These are phyloP conservation scores for Heritiera littoralis DNA, from an alignment of 345 rosid genomes.

Conservation along the genomic window DNA sequence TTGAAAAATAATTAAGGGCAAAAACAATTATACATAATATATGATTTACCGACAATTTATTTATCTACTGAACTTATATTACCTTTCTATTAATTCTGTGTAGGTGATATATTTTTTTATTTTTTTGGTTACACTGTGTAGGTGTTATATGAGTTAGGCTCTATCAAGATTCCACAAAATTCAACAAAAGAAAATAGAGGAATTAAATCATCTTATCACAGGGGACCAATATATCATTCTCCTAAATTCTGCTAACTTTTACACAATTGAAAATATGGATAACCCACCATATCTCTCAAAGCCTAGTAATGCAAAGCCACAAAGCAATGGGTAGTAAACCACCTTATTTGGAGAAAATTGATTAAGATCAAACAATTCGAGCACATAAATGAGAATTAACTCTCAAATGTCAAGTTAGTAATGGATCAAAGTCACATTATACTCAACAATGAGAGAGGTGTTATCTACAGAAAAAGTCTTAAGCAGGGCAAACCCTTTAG, in stretches of 20 bases:
- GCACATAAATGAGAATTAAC: background rate
- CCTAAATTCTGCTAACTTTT: background rate
- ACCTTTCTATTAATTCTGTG: no score
- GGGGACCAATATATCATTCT: background rate
- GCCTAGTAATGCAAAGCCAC: background rate
- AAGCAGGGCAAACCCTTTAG: slow-evolving; percentile 29
- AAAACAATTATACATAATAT: no score
- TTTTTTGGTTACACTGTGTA: no score
- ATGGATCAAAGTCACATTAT: slow-evolving; percentile 24
- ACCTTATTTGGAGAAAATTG: background rate
- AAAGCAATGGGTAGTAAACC: background rate
- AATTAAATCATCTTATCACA: background rate
- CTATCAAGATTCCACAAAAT: no score
- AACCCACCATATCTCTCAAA: background rate
- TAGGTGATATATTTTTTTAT: no score
- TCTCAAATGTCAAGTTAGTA: background rate
- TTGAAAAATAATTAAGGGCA: no score
- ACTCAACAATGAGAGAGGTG: slow-evolving; percentile 14
- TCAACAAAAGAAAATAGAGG: background rate
- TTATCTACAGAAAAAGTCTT: slow-evolving; percentile 5
- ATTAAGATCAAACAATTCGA: background rate
- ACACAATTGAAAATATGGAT: background rate
- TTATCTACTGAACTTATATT: no score
- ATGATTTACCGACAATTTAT: no score
- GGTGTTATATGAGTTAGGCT: no score